Percentiles rank a stretch among this genome's conserved stretches.
Evolutionary conservation across 1,284 basidiomycete species (phyloP).

Genomic region (Boletus smithii): DNA sequence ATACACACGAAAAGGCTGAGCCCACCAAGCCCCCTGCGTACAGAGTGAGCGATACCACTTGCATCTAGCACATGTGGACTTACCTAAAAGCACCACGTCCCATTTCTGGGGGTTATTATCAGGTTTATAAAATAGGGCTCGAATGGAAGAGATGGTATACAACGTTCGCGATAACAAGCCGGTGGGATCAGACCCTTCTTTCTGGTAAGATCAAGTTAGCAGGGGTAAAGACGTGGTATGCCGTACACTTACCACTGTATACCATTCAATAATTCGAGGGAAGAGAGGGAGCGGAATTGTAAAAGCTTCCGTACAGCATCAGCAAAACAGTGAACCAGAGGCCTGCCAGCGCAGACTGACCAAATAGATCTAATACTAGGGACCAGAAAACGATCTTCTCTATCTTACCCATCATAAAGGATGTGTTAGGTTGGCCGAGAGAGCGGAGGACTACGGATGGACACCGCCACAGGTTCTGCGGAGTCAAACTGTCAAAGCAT

Average conservation of each 20-base stretch:
- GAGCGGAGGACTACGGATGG: background rate
- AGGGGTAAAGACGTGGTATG: background rate
- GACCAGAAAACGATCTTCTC: conserved; percentile 80
- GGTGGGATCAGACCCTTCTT: conserved; percentile 63
- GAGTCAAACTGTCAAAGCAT: no score
- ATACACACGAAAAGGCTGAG: conserved; percentile 79
- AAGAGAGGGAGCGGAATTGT: conserved; percentile 94
- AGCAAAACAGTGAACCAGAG: conserved; percentile 1
- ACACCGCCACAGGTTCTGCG: conserved; percentile 1
- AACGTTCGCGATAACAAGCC: conserved; percentile 73
- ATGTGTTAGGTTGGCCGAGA: no score
- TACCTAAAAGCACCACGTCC: conserved; percentile 81
- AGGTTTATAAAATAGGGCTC: conserved; percentile 60
- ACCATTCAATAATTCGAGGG: conserved; percentile 88
- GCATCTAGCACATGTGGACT: conserved; percentile 14
- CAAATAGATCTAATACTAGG: conserved; percentile 81
- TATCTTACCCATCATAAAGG: conserved; percentile 53
- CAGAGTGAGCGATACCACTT: conserved; percentile 12
- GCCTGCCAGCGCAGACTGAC: conserved; percentile 35
- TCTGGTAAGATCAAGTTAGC: conserved; percentile 39
- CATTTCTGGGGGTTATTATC: conserved; percentile 64
- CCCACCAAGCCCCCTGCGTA: conserved; percentile 78
- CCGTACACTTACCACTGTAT: conserved; percentile 55
- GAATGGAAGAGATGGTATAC: conserved; percentile 56
- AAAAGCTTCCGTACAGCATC: conserved; percentile 54